These are phyloP conservation scores for Rhododendron ovatum DNA, from an alignment of 148 eudicot genomes.

Conservation along the genomic window DNA sequence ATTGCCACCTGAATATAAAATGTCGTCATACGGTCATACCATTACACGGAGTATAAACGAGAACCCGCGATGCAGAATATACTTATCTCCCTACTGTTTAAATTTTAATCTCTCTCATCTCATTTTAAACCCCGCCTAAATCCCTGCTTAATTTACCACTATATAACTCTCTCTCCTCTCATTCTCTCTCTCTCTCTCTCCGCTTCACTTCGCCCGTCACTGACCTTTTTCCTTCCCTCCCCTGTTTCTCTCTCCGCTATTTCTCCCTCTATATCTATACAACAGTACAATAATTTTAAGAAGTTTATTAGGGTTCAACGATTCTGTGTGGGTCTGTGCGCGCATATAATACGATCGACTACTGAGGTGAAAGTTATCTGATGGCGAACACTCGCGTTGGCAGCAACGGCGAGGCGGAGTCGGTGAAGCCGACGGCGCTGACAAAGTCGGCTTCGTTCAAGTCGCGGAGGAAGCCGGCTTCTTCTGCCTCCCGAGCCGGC, in stretches of 20 bases:
- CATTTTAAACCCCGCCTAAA: slow-evolving; percentile 27
- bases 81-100: neutral
- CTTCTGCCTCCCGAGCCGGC: slow-evolving; percentile 29
- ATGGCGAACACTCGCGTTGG: slow-evolving; percentile 24
- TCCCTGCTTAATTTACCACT: neutral
- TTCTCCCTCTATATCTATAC: slow-evolving; percentile 1
- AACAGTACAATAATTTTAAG: neutral
- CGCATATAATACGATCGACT: neutral
- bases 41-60: neutral
- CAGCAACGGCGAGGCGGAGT: slow-evolving; percentile 30
- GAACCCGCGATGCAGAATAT: neutral
- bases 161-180: slow-evolving; percentile 3
- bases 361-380: neutral
- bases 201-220: neutral
- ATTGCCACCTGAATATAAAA: neutral
- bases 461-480: slow-evolving; percentile 35
- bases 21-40: too few relatives aligned
- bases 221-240: neutral
- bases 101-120: neutral
- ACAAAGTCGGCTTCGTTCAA: slow-evolving; percentile 44
- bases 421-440: slow-evolving; percentile 28
- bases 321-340: neutral
- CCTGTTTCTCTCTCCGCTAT: neutral
- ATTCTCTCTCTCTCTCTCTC: neutral
- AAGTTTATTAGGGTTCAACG: neutral